phyloP scores from a whole-genome alignment of 2,329 filamentous ascomycete species.

The Apiospora koreana region DNA sequence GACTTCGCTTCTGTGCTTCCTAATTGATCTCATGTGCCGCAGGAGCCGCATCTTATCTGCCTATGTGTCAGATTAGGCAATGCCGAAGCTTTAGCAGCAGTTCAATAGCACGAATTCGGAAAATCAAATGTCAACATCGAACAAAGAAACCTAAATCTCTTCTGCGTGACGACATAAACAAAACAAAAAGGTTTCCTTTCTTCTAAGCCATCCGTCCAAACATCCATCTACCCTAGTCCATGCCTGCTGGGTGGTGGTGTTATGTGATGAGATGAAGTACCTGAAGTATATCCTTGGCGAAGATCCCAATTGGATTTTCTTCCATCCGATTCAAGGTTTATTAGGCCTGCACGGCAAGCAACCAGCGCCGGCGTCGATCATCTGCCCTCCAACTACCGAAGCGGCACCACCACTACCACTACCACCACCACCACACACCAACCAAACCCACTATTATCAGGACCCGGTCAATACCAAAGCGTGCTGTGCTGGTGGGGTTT shows the following conservation, averaged over 20 bases:
- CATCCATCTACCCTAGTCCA: background rate
- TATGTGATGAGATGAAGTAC: background rate
- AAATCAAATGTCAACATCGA: background rate
- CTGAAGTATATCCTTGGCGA: background rate
- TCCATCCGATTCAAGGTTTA: background rate
- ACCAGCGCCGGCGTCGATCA: background rate
- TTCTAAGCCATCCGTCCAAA: background rate
- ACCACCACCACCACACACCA: background rate
- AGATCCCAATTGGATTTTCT: background rate
- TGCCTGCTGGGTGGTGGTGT: background rate
- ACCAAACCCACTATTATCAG: no score
- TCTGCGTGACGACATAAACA: background rate
- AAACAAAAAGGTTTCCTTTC: background rate
- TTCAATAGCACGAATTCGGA: background rate
- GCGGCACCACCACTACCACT: background rate
- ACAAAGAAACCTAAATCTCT: background rate
- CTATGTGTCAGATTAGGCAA: background rate
- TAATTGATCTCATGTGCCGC: background rate
- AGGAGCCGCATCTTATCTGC: conserved; percentile 5
- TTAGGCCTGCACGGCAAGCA: background rate
- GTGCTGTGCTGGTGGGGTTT: background rate
- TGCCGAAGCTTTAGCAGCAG: background rate
- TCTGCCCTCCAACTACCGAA: conserved; percentile 6
- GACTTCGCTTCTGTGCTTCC: background rate
- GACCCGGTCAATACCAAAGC: background rate